Base-by-base conservation (phyloP, 345 rosid genomes). In the Clausena lansium region DNA sequence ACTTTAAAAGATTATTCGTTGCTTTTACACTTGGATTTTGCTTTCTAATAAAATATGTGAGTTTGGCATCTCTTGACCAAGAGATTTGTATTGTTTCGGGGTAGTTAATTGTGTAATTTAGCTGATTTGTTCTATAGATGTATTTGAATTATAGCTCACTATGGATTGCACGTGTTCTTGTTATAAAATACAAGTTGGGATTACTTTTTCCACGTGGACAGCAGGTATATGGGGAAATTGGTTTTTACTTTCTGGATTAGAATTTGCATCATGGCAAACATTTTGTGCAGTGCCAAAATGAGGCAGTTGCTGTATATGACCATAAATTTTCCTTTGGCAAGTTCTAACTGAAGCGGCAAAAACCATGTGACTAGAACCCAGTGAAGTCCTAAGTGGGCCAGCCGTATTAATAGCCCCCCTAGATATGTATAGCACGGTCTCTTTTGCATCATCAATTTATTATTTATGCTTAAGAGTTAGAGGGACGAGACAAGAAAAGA, bases 291-390 rank as follows among this genome's bases (percentile, higher is more conserved):
- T 17, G 68, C 39, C 70, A 75, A 75, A 63, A 30, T 60, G 57
- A 20, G 41, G 28, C 58, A 30, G 60, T 30, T 55, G 64, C 28
- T 11, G 71, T 58, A 30, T 33, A 60, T 60, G 67, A 32, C 25
- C 65, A 36, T 38, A 25, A 47, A 30, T 62, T 27, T 74, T 45
- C 15, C 10, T 20, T 22, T 63, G 47, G 28, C 61, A 64, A 63
- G 47, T 75, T 54, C 33, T 75, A 62, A 62, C 60, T 32, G 33
- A 20, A 30, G 41, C 50, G 39, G 70, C 61, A 47, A 22, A 50
- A 30, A 27, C 61, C 77, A 60, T 66, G 77, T 79, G 82, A 79
- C 54, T 54, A 8, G 71, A 65, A 50, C 77, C 73, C 70, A 38
- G 28, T 25, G 30, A 60, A 58, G 65, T 19, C 67, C 77, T 47